A percentile compares a stretch with the other conserved stretches of the same genome.
These are phyloP conservation scores for Aegle marmelos DNA, from an alignment of 345 rosid species.

Conservation along the genomic window DNA sequence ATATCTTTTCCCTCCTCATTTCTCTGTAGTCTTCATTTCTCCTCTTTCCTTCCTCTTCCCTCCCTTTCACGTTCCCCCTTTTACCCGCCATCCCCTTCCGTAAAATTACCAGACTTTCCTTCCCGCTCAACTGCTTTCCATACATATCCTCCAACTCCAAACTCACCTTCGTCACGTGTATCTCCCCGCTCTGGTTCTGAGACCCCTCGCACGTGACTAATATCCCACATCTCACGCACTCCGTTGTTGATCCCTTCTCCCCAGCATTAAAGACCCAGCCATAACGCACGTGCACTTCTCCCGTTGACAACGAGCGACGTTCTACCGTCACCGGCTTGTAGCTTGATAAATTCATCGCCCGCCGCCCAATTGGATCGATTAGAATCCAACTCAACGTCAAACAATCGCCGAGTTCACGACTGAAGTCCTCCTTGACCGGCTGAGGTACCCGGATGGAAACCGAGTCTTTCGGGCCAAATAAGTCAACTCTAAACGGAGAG, in stretches of 20 bases:
- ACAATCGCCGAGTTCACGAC: conserved; percentile 33
- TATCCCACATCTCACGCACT: conserved; percentile 44
- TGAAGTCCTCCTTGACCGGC: conserved; percentile 34
- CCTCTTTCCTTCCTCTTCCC: conserved; percentile 31
- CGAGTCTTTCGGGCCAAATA: conserved; percentile 58
- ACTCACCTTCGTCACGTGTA: conserved; percentile 69
- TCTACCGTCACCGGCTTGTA: conserved; percentile 57
- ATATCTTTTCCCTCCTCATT: conserved; percentile 48
- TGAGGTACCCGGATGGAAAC: conserved; percentile 43
- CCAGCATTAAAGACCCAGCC: conserved; percentile 27
- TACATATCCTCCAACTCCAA: conserved; percentile 68
- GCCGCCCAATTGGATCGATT: conserved; percentile 48
- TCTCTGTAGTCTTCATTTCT: conserved; percentile 40
- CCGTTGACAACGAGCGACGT: conserved; percentile 62
- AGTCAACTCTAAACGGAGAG: conserved; percentile 75
- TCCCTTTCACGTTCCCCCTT: conserved; percentile 35
- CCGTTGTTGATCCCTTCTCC: conserved; percentile 26
- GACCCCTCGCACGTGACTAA: conserved; percentile 51
- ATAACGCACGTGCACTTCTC: conserved; percentile 63
- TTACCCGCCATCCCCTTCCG: conserved; percentile 41
- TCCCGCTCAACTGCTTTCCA: conserved; percentile 60
- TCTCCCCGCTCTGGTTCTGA: conserved; percentile 31
- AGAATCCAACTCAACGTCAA: conserved; percentile 73
- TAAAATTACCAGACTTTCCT: conserved; percentile 56
- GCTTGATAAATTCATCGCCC: conserved; percentile 67